Evolutionary conservation across 768 basidiomycete genomes (phyloP), one percentile per base, ranked within the genome.

Genomic region (Boletellus ananas): DNA sequence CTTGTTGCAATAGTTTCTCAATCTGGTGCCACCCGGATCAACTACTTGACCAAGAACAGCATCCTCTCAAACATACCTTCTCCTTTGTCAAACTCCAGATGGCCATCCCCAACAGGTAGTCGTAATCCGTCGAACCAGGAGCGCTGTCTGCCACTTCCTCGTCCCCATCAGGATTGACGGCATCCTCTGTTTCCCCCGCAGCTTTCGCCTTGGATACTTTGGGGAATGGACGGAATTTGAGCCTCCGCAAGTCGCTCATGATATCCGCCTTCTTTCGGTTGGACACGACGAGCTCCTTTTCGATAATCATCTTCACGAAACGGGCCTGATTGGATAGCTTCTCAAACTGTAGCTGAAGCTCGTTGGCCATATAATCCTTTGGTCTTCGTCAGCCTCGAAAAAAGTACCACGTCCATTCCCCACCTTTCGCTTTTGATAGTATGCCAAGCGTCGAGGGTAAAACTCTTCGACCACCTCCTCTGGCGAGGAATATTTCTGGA

Each of bases 371-470:
- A 68, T 78, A 78, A 64, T 95, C 93, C 94, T 97, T 60, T 34
- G 4, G 41, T 13, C 34, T 23, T 6, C 33, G 31, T 43, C 34
- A 49, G 20, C 47, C 35, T 2, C 34, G 18, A 23, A 23, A 35
- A 37, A 33, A 13, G n/a, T 25, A 12, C 8, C 18, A 7, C 18
- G 40, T 50, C 5, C 6, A 12, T 5, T 29, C 38, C 43, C n/a
- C 45, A 87, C 94, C 82, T 99, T 99, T 66, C 96, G 87, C 60
- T 92, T 91, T 72, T 94, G 93, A 66, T 99, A 99, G 70, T 81
- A 93, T 23, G 89, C 84, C 55, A 99, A 71, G 14, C 96, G 83
- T 49, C 84, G 72, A 23, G 90, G 88, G 64, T 90, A 99, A 65
- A 96, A 99, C 34, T 96, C 94, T 55, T 90, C 84, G 39, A 98